Evolutionary conservation across 2,329 filamentous ascomycete genomes (phyloP), one percentile per base, ranked within the genome.

Genomic region (Plectosphaerella sp.): DNA sequence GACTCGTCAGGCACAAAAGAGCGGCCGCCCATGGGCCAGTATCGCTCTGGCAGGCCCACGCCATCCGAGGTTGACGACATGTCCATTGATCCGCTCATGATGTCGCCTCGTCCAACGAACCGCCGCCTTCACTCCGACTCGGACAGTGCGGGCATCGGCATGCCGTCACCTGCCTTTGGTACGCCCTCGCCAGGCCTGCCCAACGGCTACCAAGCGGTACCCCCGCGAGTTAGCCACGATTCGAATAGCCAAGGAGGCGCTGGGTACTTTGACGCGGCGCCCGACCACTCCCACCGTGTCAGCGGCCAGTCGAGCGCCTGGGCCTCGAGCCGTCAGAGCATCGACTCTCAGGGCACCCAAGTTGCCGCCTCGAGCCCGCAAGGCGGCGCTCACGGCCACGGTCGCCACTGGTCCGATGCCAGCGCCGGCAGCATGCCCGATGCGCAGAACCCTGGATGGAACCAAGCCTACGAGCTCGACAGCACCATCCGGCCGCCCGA

Each of bases 51-150:
- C 25, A 67, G 69, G 42, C 60, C 65, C 1, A 68, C 74, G 1
- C 64, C 74, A 12, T 76, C 75, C 0, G 73, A 77, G 45, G 63
- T 72, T 5, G 73, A 75, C 52, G 67, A 67, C 33, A 63, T 71
- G 52, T 74, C 75, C 28, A 63, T 70, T 22, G 71, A 77, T 43
- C 71, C 73, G 7, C 58, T 73, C 10, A 60, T 66, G 51, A 67
- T 67, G 54, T 65, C 61, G 11, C 66, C 64, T 5, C 63, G 59
- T 43, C 53, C 55, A 20, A 56, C 55, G 6, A 50, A 54, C 15
- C 53, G 55, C 9, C 45, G 51, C 5, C 52, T 50, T n/a, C 54
- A 50, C 20, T 53, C 52, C 10, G 53, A 54, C 43, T 46, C 57
- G 20, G 50, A 52, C 45, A 39, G 47, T 46, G 45, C 10, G 36